phyloP scores from a whole-genome alignment of 768 basidiomycete species.

The Dentipellis sp. region DNA sequence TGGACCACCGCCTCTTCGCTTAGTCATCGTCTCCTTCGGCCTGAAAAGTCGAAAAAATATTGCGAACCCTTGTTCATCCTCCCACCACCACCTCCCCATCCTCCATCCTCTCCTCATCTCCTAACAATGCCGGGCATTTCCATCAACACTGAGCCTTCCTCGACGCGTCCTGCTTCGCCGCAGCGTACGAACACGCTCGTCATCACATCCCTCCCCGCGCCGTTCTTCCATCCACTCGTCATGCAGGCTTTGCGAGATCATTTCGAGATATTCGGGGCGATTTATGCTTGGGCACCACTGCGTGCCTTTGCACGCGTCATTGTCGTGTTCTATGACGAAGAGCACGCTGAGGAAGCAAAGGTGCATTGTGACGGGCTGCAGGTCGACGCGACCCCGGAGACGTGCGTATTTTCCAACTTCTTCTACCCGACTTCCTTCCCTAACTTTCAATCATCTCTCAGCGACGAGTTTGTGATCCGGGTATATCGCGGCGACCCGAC shows the following conservation, averaged over 20 bases:
- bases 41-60: not conserved
- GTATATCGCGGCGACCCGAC: conserved; percentile 72
- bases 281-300: conserved; percentile 89
- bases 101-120: not conserved
- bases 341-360: conserved; percentile 62
- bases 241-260: conserved; percentile 59
- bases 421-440: not conserved
- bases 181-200: conserved; percentile 74
- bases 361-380: conserved; percentile 52
- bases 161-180: conserved; percentile 5
- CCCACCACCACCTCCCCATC: not conserved
- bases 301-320: conserved; percentile 75
- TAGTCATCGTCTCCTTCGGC: not conserved
- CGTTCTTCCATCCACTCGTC: conserved; percentile 68
- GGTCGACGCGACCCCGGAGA: conserved; percentile 48
- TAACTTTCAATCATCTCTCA: conserved; percentile 19
- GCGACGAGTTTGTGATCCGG: conserved; percentile 42
- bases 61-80: not conserved
- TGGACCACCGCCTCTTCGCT: too few species aligned
- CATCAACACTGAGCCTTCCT: not conserved
- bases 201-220: conserved; percentile 65
- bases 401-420: conserved; percentile 18
- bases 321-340: conserved; percentile 61
- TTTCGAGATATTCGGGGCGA: conserved; percentile 68
- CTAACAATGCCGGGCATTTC: not conserved